Evolutionary conservation across 306 rosid genomes (phyloP).

Genomic region (Carpinus viminea): DNA sequence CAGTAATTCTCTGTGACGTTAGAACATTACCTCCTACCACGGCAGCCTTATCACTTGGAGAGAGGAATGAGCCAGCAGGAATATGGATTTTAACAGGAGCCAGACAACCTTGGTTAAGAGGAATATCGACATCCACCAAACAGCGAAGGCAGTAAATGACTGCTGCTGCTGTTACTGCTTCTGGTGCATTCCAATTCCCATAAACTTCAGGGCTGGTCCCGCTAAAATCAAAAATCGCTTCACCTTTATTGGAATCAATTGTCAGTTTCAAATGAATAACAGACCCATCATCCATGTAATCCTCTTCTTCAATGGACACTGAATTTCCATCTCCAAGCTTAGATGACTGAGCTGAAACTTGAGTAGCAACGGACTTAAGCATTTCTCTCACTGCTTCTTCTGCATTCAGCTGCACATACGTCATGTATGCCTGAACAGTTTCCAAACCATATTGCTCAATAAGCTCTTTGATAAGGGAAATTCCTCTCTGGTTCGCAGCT

Average conservation of each 20-base stretch:
- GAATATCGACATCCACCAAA: constrained; percentile 88
- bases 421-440: constrained; percentile 94
- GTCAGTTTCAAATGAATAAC: constrained; percentile 80
- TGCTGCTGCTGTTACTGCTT: constrained; percentile 93
- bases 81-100: constrained; percentile 92
- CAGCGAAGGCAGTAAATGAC: constrained; percentile 89
- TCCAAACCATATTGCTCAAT: constrained; percentile 82
- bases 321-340: constrained; percentile 26
- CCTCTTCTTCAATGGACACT: constrained; percentile 77
- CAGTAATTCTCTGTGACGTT: constrained; percentile 93
- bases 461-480: constrained; percentile 72
- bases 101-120: constrained; percentile 95
- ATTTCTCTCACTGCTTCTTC: constrained; percentile 93
- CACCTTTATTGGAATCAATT: constrained; percentile 75
- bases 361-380: constrained; percentile 73
- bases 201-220: constrained; percentile 87
- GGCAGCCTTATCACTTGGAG: constrained; percentile 89
- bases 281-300: constrained; percentile 97
- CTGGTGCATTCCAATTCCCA: constrained; percentile 97
- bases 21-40: constrained; percentile 94
- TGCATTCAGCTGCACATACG: constrained; percentile 81
- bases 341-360: constrained; percentile 49
- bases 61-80: constrained; percentile 88
- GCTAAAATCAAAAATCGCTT: constrained; percentile 76
- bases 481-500: constrained; percentile 95